Conservation (phyloP, 768 basidiomycete genomes). For the Hysterangium stoloniferum region DNA sequence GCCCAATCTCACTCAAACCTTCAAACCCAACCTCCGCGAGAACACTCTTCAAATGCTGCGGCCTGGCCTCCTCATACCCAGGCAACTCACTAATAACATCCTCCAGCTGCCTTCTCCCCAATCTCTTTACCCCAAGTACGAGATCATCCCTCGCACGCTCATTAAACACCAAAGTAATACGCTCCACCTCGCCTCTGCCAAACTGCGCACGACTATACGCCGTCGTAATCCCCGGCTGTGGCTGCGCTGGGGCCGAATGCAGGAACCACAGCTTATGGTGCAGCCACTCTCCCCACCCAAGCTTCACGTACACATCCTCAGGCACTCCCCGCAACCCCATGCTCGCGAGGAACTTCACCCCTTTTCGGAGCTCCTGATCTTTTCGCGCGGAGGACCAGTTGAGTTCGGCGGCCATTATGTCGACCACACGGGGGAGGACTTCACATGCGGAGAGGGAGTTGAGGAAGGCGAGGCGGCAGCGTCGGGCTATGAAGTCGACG, state of each 20-base stretch:
- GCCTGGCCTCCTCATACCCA: conserved; percentile 53
- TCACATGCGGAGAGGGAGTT: conserved; percentile 81
- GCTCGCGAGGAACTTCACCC: conserved; percentile 61
- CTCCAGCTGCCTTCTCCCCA: conserved; percentile 35
- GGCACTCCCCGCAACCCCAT: conserved; percentile 61
- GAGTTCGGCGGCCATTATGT: conserved; percentile 85
- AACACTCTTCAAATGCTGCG: conserved; percentile 66
- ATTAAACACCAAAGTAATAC: conserved; percentile 31
- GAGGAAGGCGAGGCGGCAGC: conserved; percentile 90
- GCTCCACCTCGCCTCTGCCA: conserved; percentile 42
- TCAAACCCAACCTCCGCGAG: conserved; percentile 68
- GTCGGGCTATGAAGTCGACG: conserved; percentile 85
- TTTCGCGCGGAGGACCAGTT: conserved; percentile 62
- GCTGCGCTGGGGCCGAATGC: conserved; percentile 12
- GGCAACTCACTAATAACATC: conserved; percentile 23
- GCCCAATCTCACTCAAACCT: conserved; percentile 47
- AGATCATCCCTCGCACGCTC: conserved; percentile 25
- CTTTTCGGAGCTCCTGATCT: conserved; percentile 47
- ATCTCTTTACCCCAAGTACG: conserved; percentile 16
- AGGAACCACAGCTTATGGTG: neutral
- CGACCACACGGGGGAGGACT: conserved; percentile 79
- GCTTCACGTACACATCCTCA: conserved; percentile 5
- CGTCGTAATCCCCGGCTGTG: conserved; percentile 15
- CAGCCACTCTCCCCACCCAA: conserved; percentile 5
- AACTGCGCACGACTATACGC: conserved; percentile 46